These are phyloP conservation scores for Claviceps pusilla DNA, from an alignment of 2,329 filamentous ascomycete genomes.

Conservation along the genomic window DNA sequence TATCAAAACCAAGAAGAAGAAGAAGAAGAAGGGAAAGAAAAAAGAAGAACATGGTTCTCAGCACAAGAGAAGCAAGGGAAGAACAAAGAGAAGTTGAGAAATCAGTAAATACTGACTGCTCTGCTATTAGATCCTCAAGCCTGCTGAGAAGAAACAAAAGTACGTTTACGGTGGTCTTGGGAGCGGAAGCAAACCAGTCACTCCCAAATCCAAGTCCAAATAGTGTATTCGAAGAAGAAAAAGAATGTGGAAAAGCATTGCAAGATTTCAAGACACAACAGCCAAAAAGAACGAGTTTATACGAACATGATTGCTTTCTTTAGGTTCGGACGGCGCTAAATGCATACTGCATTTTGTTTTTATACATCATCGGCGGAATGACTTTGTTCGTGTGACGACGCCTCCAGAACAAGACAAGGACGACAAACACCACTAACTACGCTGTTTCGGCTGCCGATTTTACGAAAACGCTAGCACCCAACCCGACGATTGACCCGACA, in stretches of 20 bases:
- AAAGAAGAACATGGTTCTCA: neutral
- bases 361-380: slow-evolving; percentile 8
- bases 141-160: slow-evolving; percentile 99
- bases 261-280: neutral
- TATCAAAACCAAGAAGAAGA: too few species aligned
- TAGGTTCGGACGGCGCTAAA: slow-evolving; percentile 95
- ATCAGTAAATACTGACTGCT: neutral
- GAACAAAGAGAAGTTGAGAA: too few species aligned
- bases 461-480: neutral
- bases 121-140: slow-evolving; percentile 72
- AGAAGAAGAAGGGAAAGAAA: neutral
- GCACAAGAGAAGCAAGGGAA: neutral
- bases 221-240: slow-evolving; percentile 5
- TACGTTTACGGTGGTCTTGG: slow-evolving; percentile 69
- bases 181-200: slow-evolving; percentile 25
- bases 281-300: slow-evolving; percentile 22
- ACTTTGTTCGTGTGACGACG: slow-evolving; percentile 5
- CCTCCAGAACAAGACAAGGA: neutral
- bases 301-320: slow-evolving; percentile 55
- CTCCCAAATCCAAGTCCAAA: slow-evolving; percentile 12
- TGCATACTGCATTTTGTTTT: slow-evolving; percentile 2
- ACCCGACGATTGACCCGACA: slow-evolving; percentile 1
- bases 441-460: slow-evolving; percentile 9
- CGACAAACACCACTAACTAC: neutral
- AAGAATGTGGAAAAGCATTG: neutral